Evolutionary conservation across 768 basidiomycete species (phyloP).

Genomic region (Mrakia blollopis): DNA sequence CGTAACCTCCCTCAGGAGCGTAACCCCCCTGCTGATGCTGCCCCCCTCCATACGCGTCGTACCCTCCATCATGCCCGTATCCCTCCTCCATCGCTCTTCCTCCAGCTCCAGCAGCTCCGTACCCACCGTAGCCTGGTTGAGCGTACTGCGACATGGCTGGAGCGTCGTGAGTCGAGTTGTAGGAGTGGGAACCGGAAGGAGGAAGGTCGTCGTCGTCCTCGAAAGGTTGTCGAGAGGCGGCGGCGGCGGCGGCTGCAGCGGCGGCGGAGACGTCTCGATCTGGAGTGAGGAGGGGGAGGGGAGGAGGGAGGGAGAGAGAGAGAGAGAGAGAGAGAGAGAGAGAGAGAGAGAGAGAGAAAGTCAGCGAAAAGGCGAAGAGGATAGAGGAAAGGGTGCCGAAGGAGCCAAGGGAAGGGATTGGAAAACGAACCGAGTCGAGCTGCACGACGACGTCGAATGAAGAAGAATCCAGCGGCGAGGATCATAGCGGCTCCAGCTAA

Average conservation of each 20-base stretch:
- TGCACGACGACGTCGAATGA: conserved; percentile 24
- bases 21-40: background rate
- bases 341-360: too few relatives aligned
- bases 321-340: too few relatives aligned
- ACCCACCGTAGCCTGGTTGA: conserved; percentile 16
- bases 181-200: conserved; percentile 17
- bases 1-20: conserved; percentile 1
- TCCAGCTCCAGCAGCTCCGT: conserved; percentile 9
- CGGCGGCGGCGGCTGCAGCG: conserved; percentile 31
- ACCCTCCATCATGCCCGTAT: background rate
- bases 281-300: background rate
- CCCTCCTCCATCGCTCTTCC: conserved; percentile 13
- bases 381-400: too few relatives aligned
- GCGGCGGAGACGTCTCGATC: conserved; percentile 33
- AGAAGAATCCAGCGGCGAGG: conserved; percentile 30
- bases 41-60: conserved; percentile 10
- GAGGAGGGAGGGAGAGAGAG: background rate
- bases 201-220: conserved; percentile 32
- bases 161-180: conserved; percentile 25
- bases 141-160: conserved; percentile 32
- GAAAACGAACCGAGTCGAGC: conserved; percentile 27
- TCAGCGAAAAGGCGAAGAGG: too few relatives aligned
- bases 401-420: too few relatives aligned
- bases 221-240: conserved; percentile 32
- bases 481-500: conserved; percentile 31